These are phyloP conservation scores for Salix exigua DNA, from an alignment of 345 rosid genomes.

Conservation along the genomic window DNA sequence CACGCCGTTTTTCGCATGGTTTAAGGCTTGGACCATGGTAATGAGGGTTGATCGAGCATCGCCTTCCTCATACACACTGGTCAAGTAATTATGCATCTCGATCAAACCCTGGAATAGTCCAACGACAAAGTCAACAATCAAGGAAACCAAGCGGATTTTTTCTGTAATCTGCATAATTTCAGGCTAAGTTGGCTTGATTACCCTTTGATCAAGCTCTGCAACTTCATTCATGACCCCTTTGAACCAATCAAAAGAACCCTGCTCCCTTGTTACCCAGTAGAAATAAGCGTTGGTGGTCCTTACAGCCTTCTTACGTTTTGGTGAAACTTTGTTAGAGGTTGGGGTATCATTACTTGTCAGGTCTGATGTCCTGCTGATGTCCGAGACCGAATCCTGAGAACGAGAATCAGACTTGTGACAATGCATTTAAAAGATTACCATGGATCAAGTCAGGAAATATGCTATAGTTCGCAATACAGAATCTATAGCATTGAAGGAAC, in stretches of 20 bases:
- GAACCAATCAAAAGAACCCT: conserved; percentile 99
- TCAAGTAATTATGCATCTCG: conserved; percentile 97
- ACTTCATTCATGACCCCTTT: conserved; percentile 98
- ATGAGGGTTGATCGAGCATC: conserved; percentile 99
- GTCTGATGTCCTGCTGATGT: conserved; percentile 66
- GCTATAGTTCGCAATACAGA: too few relatives aligned
- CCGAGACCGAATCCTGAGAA: conserved; percentile 64
- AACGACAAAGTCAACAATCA: conserved; percentile 3
- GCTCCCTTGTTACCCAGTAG: conserved; percentile 99
- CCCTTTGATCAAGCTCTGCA: conserved; percentile 92
- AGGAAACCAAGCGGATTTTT: neutral
- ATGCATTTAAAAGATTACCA: neutral
- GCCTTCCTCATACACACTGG: conserved; percentile 99
- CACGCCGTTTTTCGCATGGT: conserved; percentile 94
- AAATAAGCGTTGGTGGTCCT: conserved; percentile 91
- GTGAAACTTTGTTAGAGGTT: conserved; percentile 37
- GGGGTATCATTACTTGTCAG: conserved; percentile 48
- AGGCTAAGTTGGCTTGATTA: conserved; percentile 20
- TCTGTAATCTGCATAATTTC: neutral
- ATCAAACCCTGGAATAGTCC: conserved; percentile 65
- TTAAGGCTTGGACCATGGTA: conserved; percentile 97
- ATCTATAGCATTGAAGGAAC: neutral
- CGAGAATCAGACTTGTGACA: neutral
- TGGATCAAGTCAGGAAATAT: neutral
- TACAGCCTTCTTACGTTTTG: conserved; percentile 51